Percentiles rank a stretch among this genome's conserved stretches.
These are phyloP conservation scores for Karstenula rhodostoma DNA, from an alignment of 2,329 filamentous ascomycete genomes.

Conservation along the genomic window DNA sequence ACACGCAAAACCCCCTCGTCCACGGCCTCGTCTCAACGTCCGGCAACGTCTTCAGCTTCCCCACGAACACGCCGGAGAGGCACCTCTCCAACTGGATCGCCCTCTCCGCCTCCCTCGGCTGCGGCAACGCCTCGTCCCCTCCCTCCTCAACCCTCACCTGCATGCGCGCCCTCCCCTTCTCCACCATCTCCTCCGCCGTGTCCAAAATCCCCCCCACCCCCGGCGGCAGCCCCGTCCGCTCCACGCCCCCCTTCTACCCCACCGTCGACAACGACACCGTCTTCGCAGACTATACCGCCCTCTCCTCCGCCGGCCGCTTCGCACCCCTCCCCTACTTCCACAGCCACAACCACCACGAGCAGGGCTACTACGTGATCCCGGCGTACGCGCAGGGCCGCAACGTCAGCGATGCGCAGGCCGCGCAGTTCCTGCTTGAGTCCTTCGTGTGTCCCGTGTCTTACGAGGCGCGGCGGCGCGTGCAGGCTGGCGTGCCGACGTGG, in stretches of 20 bases:
- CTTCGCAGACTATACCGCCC: conserved; percentile 38
- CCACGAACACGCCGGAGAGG: conserved; percentile 28
- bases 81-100: conserved; percentile 39
- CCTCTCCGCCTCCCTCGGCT: conserved; percentile 50
- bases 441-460: conserved; percentile 36
- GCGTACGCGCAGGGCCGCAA: conserved; percentile 29
- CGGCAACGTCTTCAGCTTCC: conserved; percentile 49
- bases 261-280: conserved; percentile 41
- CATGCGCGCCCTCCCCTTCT: conserved; percentile 42
- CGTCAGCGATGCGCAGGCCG: conserved; percentile 22
- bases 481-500: conserved; percentile 44
- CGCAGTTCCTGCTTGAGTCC: conserved; percentile 32
- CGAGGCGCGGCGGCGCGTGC: conserved; percentile 29
- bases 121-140: conserved; percentile 35
- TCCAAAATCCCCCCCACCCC: not conserved
- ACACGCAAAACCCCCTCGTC: conserved; percentile 58
- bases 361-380: conserved; percentile 39
- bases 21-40: conserved; percentile 58
- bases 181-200: conserved; percentile 20
- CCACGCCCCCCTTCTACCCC: conserved; percentile 33
- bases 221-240: conserved; percentile 7
- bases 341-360: conserved; percentile 36
- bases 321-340: conserved; percentile 33
- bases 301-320: conserved; percentile 32
- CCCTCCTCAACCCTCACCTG: conserved; percentile 43